A percentile compares a stretch with the other conserved stretches of the same genome.
Evolutionary conservation across 2,329 filamentous ascomycete species (phyloP).

Genomic region (Calonectria pauciramosa): DNA sequence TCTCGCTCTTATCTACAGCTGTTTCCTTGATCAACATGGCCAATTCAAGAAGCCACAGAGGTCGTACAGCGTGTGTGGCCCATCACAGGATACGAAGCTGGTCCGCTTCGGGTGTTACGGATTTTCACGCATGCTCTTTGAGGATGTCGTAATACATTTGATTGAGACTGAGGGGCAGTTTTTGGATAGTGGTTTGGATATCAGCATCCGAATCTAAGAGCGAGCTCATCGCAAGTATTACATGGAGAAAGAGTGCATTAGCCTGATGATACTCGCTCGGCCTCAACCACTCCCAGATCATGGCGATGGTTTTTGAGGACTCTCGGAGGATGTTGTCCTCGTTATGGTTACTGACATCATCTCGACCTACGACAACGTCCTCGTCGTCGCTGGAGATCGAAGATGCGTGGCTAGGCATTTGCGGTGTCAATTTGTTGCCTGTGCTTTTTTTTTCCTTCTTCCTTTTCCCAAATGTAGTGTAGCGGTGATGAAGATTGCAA

Average conservation of each 20-base stretch:
- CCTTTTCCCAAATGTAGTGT: background rate
- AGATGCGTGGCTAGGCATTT: background rate
- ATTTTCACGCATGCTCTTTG: constrained; percentile 20
- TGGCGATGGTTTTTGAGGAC: background rate
- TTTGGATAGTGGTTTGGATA: background rate
- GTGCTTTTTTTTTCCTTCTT: background rate
- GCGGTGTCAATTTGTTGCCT: background rate
- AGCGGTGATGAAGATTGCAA: background rate
- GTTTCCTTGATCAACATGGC: constrained; percentile 19
- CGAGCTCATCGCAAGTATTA: constrained; percentile 30
- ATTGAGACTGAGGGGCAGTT: constrained; percentile 21
- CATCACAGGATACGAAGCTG: constrained; percentile 23
- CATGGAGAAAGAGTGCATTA: constrained; percentile 34
- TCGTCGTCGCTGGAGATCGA: constrained; percentile 17
- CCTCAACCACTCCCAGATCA: constrained; percentile 46
- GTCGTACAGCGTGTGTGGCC: constrained; percentile 27
- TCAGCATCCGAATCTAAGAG: constrained; percentile 3
- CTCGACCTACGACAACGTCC: constrained; percentile 24
- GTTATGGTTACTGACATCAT: constrained; percentile 14
- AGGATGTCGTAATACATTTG: constrained; percentile 26
- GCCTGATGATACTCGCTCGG: constrained; percentile 42
- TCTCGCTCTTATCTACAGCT: background rate
- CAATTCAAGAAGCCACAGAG: constrained; percentile 33
- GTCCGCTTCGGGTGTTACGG: background rate
- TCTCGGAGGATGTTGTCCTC: background rate